These are phyloP conservation scores for Chaetomiaceae sp. DNA, from an alignment of 2,329 filamentous ascomycete species.

Conservation along the genomic window DNA sequence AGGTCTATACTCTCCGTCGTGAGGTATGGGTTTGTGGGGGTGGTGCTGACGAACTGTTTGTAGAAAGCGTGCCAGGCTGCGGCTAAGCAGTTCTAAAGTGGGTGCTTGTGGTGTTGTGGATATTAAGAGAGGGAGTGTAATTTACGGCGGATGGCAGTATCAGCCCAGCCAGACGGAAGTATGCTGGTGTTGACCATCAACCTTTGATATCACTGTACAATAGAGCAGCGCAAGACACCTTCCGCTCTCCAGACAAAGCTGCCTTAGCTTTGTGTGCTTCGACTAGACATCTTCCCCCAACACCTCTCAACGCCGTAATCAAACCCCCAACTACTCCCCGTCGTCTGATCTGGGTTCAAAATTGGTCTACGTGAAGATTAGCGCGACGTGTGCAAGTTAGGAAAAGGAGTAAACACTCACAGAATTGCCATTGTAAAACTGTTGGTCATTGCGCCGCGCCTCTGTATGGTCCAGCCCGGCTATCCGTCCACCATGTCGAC, in stretches of 20 bases:
- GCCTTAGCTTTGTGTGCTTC: background rate
- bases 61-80: conserved; percentile 79
- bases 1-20: conserved; percentile 3
- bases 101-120: too few relatives aligned
- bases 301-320: background rate
- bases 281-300: background rate
- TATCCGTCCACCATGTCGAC: conserved; percentile 25
- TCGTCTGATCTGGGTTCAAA: conserved; percentile 64
- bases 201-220: conserved; percentile 6
- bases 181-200: background rate
- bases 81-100: conserved; percentile 62
- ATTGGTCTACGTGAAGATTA: conserved; percentile 49
- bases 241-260: conserved; percentile 3
- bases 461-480: conserved; percentile 51
- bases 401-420: conserved; percentile 46
- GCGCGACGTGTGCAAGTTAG: background rate
- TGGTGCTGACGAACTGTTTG: conserved; percentile 3
- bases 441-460: conserved; percentile 49
- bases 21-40: background rate
- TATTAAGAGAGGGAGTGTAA: conserved; percentile 6
- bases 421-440: conserved; percentile 90
- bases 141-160: conserved; percentile 3
- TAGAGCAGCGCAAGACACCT: conserved; percentile 4
- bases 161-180: background rate
- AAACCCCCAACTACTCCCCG: conserved; percentile 35